These are phyloP conservation scores for Pseudogymnoascus verrucosus DNA, from an alignment of 2,329 filamentous ascomycete species.

Conservation along the genomic window DNA sequence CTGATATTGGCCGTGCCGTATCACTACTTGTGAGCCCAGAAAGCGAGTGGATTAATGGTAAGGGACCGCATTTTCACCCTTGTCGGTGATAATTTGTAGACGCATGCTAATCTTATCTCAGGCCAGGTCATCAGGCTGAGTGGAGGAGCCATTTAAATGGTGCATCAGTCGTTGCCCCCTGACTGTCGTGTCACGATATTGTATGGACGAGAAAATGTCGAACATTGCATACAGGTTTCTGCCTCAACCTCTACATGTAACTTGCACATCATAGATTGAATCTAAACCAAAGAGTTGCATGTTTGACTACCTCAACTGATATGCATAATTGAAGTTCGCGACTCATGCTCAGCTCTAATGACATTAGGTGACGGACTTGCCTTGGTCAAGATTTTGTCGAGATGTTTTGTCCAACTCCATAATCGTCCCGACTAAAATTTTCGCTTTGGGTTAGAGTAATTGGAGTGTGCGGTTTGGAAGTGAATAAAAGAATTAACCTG, in stretches of 20 bases:
- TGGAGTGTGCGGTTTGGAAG: neutral
- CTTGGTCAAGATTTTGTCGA: neutral
- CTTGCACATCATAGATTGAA: neutral
- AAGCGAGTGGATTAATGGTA: conserved; percentile 59
- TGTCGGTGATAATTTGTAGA: neutral
- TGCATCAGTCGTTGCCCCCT: neutral
- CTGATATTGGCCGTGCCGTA: conserved; percentile 49
- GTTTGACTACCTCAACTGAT: neutral
- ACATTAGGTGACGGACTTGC: neutral
- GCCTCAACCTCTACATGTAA: neutral
- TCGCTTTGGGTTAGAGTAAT: neutral
- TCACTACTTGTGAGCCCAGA: conserved; percentile 48
- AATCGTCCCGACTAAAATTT: neutral
- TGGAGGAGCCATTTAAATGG: conserved; percentile 16
- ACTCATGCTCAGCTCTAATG: neutral
- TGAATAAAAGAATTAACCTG: neutral
- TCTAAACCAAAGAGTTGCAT: neutral
- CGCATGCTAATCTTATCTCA: conserved; percentile 9
- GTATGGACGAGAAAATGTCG: neutral
- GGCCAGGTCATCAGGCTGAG: conserved; percentile 22
- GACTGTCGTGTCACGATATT: neutral
- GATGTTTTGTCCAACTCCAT: neutral
- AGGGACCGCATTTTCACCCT: conserved; percentile 19
- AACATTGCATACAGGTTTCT: neutral
- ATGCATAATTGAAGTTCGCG: neutral